phyloP scores from a whole-genome alignment of 768 basidiomycete species.

The Pisolithus sp. region DNA sequence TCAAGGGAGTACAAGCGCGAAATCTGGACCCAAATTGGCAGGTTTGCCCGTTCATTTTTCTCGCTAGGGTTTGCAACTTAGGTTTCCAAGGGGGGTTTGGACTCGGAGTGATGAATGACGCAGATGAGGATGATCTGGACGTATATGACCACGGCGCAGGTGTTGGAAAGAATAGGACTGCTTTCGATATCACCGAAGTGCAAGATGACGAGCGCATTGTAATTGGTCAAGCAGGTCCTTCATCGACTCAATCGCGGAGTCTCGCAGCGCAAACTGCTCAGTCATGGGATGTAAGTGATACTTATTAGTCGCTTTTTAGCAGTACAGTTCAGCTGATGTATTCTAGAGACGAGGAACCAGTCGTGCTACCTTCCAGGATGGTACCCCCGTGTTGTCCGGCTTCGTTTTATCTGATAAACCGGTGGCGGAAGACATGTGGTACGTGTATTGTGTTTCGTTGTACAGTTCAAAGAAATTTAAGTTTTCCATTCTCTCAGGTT shows the following conservation, averaged over 20 bases:
- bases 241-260: constrained; percentile 7
- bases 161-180: constrained; percentile 42
- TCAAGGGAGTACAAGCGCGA: constrained; percentile 13
- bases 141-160: constrained; percentile 54
- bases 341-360: constrained; percentile 12
- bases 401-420: constrained; percentile 68
- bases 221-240: constrained; percentile 30
- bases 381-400: constrained; percentile 63
- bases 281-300: constrained; percentile 8
- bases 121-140: constrained; percentile 88
- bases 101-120: constrained; percentile 84
- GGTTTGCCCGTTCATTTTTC: constrained; percentile 31
- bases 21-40: constrained; percentile 49
- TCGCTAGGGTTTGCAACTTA: not conserved
- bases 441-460: constrained; percentile 14
- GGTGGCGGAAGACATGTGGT: constrained; percentile 67
- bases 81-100: constrained; percentile 71
- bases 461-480: constrained; percentile 8
- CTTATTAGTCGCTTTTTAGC: not conserved
- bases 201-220: constrained; percentile 56
- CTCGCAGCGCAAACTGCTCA: not conserved
- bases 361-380: constrained; percentile 60
- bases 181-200: constrained; percentile 58
- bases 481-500: constrained; percentile 49
- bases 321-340: constrained; percentile 13